Percentiles rank a stretch among this genome's conserved stretches.
Evolutionary conservation across 2,329 filamentous ascomycete genomes (phyloP).

Genomic region (Dactylella cylindrospora): DNA sequence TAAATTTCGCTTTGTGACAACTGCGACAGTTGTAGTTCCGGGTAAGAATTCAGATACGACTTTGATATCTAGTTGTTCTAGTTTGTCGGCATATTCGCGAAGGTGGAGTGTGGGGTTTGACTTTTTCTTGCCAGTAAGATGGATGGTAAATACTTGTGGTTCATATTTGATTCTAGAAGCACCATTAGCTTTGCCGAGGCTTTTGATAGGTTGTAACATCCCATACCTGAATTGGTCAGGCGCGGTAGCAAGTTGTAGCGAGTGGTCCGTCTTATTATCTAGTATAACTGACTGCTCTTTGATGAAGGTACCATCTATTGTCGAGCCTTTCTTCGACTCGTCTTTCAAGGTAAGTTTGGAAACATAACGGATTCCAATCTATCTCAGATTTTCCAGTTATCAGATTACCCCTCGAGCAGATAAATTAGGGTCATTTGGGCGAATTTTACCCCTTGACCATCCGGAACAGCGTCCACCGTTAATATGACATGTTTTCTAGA

Average conservation of each 20-base stretch:
- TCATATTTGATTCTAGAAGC: conserved; percentile 70
- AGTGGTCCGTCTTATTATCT: conserved; percentile 19
- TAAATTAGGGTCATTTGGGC: conserved; percentile 31
- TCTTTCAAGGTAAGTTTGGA: conserved; percentile 74
- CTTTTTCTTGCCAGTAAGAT: conserved; percentile 70
- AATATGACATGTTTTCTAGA: conserved; percentile 87
- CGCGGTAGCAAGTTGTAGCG: conserved; percentile 22
- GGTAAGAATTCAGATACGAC: conserved; percentile 71
- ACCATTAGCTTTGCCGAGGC: conserved; percentile 16
- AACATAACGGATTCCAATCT: conserved; percentile 66
- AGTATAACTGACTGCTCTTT: conserved; percentile 14
- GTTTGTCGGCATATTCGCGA: conserved; percentile 61
- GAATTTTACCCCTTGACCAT: conserved; percentile 66
- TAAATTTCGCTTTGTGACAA: conserved; percentile 86
- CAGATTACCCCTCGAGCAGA: conserved; percentile 44
- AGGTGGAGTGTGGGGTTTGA: conserved; percentile 66
- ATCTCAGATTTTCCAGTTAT: conserved; percentile 3
- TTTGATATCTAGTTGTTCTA: conserved; percentile 89
- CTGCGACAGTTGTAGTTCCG: conserved; percentile 77
- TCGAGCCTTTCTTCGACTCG: conserved; percentile 80
- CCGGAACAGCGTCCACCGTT: conserved; percentile 65
- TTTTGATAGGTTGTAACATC: background rate
- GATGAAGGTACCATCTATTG: conserved; percentile 62
- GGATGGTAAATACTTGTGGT: conserved; percentile 75
- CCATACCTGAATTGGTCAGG: conserved; percentile 28